phyloP scores from a whole-genome alignment of 2,329 filamentous ascomycete species.

The Exophiala aquamarina region DNA sequence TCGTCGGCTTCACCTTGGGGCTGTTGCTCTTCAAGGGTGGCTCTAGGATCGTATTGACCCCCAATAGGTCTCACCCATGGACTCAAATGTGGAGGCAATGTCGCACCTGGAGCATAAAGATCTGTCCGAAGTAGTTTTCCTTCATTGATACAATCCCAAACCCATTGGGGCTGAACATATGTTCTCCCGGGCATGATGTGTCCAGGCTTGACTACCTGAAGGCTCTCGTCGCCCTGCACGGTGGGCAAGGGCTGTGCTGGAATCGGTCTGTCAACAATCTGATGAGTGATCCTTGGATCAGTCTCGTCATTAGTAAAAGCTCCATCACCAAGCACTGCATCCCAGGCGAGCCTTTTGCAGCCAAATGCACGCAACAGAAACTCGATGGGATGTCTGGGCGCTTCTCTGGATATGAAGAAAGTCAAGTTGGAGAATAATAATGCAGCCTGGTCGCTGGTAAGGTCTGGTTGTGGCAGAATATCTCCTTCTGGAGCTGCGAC shows the following conservation, averaged over 20 bases:
- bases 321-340: constrained; percentile 83
- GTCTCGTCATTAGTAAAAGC: constrained; percentile 88
- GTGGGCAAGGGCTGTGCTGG: constrained; percentile 45
- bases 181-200: constrained; percentile 84
- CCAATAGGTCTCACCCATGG: constrained; percentile 88
- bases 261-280: constrained; percentile 87
- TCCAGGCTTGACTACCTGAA: constrained; percentile 49
- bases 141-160: constrained; percentile 96
- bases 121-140: constrained; percentile 84
- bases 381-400: constrained; percentile 84
- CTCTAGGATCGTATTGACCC: constrained; percentile 87
- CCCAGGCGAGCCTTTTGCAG: constrained; percentile 95
- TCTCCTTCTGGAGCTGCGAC: constrained; percentile 81
- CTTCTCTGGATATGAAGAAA: constrained; percentile 90
- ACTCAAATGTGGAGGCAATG: constrained; percentile 89
- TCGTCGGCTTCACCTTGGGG: constrained; percentile 76
- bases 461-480: constrained; percentile 74
- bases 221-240: constrained; percentile 25
- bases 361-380: constrained; percentile 92
- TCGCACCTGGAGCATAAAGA: constrained; percentile 83
- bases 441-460: constrained; percentile 64
- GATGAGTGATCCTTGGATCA: constrained; percentile 89
- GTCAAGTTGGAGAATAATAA: constrained; percentile 86
- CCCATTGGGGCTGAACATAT: constrained; percentile 96
- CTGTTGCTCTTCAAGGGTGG: constrained; percentile 83